Conservation (phyloP, 805 yeast genomes). For the Starmerella gropengiesseri region DNA sequence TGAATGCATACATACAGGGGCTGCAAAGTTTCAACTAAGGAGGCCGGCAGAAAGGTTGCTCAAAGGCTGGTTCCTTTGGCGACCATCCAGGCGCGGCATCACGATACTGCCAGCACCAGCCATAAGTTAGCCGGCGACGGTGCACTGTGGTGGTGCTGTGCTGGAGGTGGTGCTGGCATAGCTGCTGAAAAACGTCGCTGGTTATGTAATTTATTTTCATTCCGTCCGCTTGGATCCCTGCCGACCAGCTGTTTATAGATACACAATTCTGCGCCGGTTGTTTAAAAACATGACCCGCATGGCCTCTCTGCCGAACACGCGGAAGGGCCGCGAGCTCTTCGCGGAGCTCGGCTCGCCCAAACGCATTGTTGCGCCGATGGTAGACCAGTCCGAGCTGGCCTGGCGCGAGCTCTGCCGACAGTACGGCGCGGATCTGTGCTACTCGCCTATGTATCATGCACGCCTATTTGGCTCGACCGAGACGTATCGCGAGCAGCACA, state of each 20-base stretch:
- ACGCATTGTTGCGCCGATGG: constrained; percentile 96
- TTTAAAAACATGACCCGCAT: constrained; percentile 6
- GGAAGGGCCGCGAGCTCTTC: constrained; percentile 56
- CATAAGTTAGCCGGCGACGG: not conserved
- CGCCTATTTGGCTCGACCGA: constrained; percentile 74
- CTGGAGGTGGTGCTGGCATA: no score
- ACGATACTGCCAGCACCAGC: not conserved
- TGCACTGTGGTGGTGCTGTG: no score
- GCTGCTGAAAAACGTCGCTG: no score
- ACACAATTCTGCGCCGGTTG: not conserved
- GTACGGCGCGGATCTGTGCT: constrained; percentile 88
- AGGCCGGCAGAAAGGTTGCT: no score
- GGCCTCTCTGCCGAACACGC: constrained; percentile 20
- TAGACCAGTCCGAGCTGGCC: constrained; percentile 90
- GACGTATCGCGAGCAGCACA: constrained; percentile 66
- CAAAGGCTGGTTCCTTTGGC: no score
- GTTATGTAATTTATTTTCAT: constrained; percentile 3
- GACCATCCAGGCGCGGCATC: not conserved
- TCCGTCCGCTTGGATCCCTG: not conserved
- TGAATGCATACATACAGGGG: constrained; percentile 41
- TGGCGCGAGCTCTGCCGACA: constrained; percentile 81
- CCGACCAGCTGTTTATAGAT: not conserved
- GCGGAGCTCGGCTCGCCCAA: constrained; percentile 62
- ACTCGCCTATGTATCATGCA: constrained; percentile 96
- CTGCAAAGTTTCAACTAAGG: constrained; percentile 24